Conservation (phyloP, 2,329 filamentous ascomycete species). For the Lojkania enalia region DNA sequence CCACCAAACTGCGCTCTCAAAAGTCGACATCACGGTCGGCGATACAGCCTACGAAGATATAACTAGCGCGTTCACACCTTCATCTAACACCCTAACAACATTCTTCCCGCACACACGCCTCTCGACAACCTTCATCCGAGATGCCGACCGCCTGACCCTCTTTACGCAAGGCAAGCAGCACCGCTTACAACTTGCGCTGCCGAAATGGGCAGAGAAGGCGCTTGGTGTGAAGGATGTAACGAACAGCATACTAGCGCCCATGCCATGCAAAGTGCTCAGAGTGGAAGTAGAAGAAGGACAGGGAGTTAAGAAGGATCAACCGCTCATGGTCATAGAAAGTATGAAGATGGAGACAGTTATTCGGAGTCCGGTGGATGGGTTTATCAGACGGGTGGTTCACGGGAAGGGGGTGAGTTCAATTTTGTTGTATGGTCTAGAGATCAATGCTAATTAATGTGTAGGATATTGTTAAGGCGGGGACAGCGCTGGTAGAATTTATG, state of each 20-base stretch:
- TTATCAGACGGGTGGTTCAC: constrained; percentile 54
- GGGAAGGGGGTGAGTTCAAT: constrained; percentile 47
- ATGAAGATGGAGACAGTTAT: constrained; percentile 63
- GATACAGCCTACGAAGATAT: constrained; percentile 47
- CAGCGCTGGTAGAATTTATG: constrained; percentile 51
- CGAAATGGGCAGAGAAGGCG: constrained; percentile 84
- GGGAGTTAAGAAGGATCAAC: constrained; percentile 77
- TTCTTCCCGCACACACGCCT: constrained; percentile 84
- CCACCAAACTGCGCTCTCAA: constrained; percentile 54
- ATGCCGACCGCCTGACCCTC: constrained; percentile 67
- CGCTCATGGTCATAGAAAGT: constrained; percentile 70
- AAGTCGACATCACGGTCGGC: constrained; percentile 56
- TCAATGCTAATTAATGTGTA: constrained; percentile 16
- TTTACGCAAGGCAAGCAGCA: constrained; percentile 72
- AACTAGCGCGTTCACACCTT: constrained; percentile 52
- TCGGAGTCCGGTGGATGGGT: constrained; percentile 53
- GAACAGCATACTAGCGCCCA: constrained; percentile 86
- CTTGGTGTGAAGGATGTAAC: constrained; percentile 78
- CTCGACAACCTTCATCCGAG: constrained; percentile 73
- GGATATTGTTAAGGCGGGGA: constrained; percentile 51
- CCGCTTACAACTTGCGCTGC: constrained; percentile 59
- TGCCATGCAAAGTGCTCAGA: constrained; percentile 95
- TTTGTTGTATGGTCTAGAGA: background rate
- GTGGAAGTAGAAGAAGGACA: constrained; percentile 87
- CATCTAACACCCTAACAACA: constrained; percentile 61